A percentile compares a stretch with the other conserved stretches of the same genome.
Evolutionary conservation across 139 green algal genomes (phyloP).

Genomic region (Edaphochlamys debaryana): DNA sequence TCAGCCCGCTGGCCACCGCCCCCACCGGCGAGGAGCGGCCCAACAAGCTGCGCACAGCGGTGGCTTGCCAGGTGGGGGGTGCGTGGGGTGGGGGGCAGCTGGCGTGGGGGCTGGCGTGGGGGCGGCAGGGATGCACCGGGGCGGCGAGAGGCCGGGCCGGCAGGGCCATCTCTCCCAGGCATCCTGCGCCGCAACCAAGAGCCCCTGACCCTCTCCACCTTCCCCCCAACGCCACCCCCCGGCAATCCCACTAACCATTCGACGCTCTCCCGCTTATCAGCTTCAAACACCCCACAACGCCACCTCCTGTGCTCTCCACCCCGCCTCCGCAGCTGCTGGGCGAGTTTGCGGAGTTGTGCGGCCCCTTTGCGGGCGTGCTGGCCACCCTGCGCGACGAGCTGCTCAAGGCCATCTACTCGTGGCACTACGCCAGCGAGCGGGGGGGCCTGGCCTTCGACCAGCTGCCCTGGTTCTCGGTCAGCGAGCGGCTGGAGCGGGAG

Average conservation of each 20-base stretch:
- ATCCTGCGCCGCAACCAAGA: too few species aligned
- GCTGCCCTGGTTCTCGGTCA: constrained; percentile 63
- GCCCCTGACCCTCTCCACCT: too few species aligned
- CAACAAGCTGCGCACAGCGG: constrained; percentile 67
- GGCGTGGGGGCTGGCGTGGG: not conserved
- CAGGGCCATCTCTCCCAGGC: too few species aligned
- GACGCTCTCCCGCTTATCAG: too few species aligned
- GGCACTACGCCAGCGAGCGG: constrained; percentile 46
- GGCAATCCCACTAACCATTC: too few species aligned
- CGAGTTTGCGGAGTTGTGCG: constrained; percentile 65
- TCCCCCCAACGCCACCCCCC: not conserved
- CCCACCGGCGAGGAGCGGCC: constrained; percentile 53
- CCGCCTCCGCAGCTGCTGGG: constrained; percentile 55
- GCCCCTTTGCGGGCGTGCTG: constrained; percentile 57
- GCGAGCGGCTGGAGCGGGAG: constrained; percentile 59
- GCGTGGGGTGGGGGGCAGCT: too few species aligned
- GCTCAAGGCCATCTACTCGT: constrained; percentile 32
- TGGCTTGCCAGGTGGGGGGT: constrained; percentile 68
- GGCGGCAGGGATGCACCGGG: too few species aligned
- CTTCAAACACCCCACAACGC: too few species aligned
- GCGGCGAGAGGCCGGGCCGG: not conserved
- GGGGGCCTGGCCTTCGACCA: constrained; percentile 61
- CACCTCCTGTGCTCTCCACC: not conserved
- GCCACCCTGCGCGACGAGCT: constrained; percentile 56
- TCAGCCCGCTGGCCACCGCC: constrained; percentile 43